Base-by-base conservation (phyloP, 257 asterid species). In the Fraxinus americana region DNA sequence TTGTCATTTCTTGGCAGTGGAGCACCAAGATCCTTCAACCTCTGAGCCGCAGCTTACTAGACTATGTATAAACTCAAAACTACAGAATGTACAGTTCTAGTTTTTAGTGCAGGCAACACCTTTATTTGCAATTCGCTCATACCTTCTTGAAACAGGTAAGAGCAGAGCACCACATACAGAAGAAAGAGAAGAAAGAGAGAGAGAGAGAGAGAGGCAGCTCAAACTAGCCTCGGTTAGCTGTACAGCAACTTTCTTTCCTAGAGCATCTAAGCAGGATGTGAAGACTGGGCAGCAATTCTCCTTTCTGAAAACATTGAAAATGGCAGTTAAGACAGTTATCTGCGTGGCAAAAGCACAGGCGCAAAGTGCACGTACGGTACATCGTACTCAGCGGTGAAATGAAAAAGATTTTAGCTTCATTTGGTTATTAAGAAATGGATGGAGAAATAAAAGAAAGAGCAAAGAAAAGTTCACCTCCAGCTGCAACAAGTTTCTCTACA, bases 401-500 rank as follows among this genome's bases (percentile, higher is more conserved):
- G 50, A 43, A 10, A 21, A 59, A 8, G 11, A n/a, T 59, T 57
- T 19, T 7, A 59, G 30, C 67, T 3, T 59, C 21, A 19, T 59
- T 21, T 59, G 30, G 67, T 21, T 54, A 59, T 59, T 57, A 19
- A 17, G 66, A 43, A 57, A 19, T 57, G 23, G 66, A 48, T 48
- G 6, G n/a, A 14, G 7, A 48, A 48, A 14, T 48, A 57, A 21
- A 59, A 59, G 69, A 63, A 63, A 63, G 68, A 3, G 71, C 35
- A 2, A 73, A 50, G 36, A 16, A 57, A 59, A 21, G 27, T 11
- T 63, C 86, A 93, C 98, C 98, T 83, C 98, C 98, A 79, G 97
- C 88, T 39, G 97, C 92, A 66, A 93, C 97, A 41, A 93, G 97
- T 80, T 92, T 93, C 92, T 93, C 98, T 48, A 92, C 96, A 71